Evolutionary conservation across 768 basidiomycete species (phyloP), one percentile per base, ranked within the genome.

Genomic region (Termitomyces sp.): DNA sequence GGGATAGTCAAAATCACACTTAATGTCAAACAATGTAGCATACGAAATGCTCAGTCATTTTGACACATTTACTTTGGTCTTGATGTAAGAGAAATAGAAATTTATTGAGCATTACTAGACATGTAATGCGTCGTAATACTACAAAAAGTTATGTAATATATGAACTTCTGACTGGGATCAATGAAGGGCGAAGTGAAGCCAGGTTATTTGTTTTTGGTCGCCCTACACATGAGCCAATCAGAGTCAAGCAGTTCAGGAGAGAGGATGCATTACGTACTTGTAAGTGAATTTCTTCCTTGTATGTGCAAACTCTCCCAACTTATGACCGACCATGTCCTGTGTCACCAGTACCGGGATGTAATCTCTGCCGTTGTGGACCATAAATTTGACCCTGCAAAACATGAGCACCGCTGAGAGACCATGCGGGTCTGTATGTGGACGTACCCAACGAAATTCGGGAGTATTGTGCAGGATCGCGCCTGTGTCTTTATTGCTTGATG

Each of bases 321-420:
- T 99, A 71, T 99, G 95, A 0, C 96, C 96, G 1, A 99, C 93
- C 96, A 98, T 98, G 71, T 98, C 96, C 69, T 95, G 92, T 4
- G 91, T 94, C 62, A 99, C 80, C 45, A 80, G 73, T 42, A 99
- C 88, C 0, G 94, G 94, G 5, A 87, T 58, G 70, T 93, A 96
- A 65, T 92, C 84, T 73, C 87, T 92, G 36, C 96, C 96, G 63
- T 98, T 98, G 73, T 99, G 94, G 2, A 99, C 92, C 71, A 90
- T 75, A 70, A 99, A 98, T 40, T 86, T 84, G 36, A 95, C 76
- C 3, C 94, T 95, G 67, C 3, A 13, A 5, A 36, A 12, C 47
- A 48, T 38, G 38, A 49, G 8, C 12, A 20, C 42, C 4, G 14
- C 18, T 6, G 16, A 24, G 33, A 49, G 6, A 10, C 47, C 18